Evolutionary conservation across 768 basidiomycete genomes (phyloP).

Genomic region (Grammothele lineata): DNA sequence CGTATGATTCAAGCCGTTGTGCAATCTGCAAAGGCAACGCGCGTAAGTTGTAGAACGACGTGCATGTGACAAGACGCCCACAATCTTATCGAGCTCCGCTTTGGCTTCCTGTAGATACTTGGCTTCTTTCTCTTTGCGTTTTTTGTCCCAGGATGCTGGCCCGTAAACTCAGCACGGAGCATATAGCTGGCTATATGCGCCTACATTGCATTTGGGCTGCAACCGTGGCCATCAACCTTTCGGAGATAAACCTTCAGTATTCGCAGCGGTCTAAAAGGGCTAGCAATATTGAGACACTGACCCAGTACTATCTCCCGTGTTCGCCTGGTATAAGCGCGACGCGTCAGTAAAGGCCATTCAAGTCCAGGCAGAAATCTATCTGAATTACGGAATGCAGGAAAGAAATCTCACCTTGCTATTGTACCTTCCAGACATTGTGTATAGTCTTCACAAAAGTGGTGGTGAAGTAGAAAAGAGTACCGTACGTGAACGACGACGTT

Average conservation of each 20-base stretch:
- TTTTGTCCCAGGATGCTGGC: slow-evolving; percentile 26
- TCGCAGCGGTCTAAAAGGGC: neutral
- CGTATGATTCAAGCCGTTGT: slow-evolving; percentile 12
- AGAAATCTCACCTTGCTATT: no score
- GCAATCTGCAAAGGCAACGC: slow-evolving; percentile 13
- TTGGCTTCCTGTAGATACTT: slow-evolving; percentile 17
- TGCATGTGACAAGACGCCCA: slow-evolving; percentile 7
- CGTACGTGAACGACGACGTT: no score
- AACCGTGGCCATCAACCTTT: slow-evolving; percentile 21
- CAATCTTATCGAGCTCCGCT: slow-evolving; percentile 18
- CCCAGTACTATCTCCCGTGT: no score
- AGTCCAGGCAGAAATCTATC: no score
- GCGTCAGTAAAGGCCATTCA: no score
- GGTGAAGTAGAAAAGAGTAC: no score
- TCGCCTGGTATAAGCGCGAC: no score
- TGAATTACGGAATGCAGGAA: no score
- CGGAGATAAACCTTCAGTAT: neutral
- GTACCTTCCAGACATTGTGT: no score
- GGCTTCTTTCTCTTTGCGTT: slow-evolving; percentile 23
- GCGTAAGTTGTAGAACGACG: no score
- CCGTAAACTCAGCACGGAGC: neutral
- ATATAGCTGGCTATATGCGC: slow-evolving; percentile 11
- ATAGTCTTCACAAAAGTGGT: no score
- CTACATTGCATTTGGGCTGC: slow-evolving; percentile 26
- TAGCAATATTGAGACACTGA: slow-evolving; percentile 2